phyloP scores from a whole-genome alignment of 495 filamentous ascomycete genomes.

The Neurospora sp. region DNA sequence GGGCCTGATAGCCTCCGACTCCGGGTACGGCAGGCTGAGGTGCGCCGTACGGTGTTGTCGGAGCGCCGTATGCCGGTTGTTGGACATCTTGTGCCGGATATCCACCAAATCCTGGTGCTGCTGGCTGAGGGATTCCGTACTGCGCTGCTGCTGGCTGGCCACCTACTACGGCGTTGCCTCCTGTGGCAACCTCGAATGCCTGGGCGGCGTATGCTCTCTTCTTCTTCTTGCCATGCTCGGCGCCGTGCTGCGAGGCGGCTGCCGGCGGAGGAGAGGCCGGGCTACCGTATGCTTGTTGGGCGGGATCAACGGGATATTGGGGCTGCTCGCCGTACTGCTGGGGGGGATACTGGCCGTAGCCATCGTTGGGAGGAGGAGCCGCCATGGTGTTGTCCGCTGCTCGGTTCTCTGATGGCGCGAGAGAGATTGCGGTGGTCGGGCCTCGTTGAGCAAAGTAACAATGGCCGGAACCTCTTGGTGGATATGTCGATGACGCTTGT shows the following conservation, averaged over 20 bases:
- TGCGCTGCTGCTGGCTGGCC: constrained; percentile 29
- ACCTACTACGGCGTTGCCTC: constrained; percentile 67
- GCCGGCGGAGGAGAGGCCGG: constrained; percentile 29
- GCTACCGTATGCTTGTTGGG: constrained; percentile 26
- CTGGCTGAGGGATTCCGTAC: constrained; percentile 25
- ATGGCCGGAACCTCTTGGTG: background rate
- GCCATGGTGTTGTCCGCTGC: constrained; percentile 34
- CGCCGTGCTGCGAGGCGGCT: constrained; percentile 28
- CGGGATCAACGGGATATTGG: constrained; percentile 25
- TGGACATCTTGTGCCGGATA: constrained; percentile 55
- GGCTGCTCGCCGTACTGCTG: constrained; percentile 47
- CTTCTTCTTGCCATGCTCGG: constrained; percentile 57
- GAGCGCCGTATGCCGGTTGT: constrained; percentile 40
- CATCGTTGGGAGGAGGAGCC: constrained; percentile 37
- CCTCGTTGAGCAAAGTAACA: background rate
- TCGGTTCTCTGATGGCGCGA: background rate
- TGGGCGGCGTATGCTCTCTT: constrained; percentile 89
- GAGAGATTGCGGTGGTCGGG: background rate
- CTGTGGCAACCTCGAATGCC: constrained; percentile 85
- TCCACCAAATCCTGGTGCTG: constrained; percentile 40
- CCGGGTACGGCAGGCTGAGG: constrained; percentile 31
- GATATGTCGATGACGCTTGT: background rate
- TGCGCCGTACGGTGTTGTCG: constrained; percentile 33
- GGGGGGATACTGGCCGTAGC: constrained; percentile 51
- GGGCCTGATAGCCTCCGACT: constrained; percentile 52